Evolutionary conservation across 495 filamentous ascomycete species (phyloP).

Genomic region (Tuber melanosporum): DNA sequence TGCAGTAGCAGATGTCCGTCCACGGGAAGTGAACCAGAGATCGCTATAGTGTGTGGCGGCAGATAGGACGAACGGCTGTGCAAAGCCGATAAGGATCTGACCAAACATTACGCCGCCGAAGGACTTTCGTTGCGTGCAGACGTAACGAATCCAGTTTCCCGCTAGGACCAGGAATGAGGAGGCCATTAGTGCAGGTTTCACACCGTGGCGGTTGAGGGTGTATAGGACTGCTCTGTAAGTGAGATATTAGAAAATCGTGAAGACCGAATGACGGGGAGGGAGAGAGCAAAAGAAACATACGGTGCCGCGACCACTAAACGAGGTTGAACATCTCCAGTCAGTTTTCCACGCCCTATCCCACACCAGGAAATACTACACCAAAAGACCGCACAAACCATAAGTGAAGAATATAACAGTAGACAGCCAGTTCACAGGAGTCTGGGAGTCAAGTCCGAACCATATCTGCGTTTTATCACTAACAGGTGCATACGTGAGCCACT

Average conservation of each 20-base stretch:
- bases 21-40: conserved; percentile 82
- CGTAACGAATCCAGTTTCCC: conserved; percentile 93
- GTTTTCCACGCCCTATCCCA: neutral
- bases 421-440: conserved; percentile 85
- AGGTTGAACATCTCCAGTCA: neutral
- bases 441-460: conserved; percentile 63
- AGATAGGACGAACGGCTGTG: conserved; percentile 85
- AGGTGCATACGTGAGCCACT: conserved; percentile 85
- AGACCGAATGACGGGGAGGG: neutral
- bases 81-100: conserved; percentile 84
- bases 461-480: conserved; percentile 67
- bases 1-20: conserved; percentile 82
- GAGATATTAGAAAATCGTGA: conserved; percentile 5
- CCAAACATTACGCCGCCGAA: conserved; percentile 85
- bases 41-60: conserved; percentile 89
- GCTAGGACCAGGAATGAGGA: conserved; percentile 65
- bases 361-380: neutral
- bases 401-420: conserved; percentile 80
- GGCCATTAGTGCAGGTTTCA: conserved; percentile 68
- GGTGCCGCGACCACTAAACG: conserved; percentile 57
- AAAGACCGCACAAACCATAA: conserved; percentile 48
- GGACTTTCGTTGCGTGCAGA: conserved; percentile 57
- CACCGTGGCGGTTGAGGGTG: conserved; percentile 69
- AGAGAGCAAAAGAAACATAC: conserved; percentile 43
- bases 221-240: conserved; percentile 57